Conservation (phyloP, 345 rosid genomes). For the Citrus hindsii region DNA sequence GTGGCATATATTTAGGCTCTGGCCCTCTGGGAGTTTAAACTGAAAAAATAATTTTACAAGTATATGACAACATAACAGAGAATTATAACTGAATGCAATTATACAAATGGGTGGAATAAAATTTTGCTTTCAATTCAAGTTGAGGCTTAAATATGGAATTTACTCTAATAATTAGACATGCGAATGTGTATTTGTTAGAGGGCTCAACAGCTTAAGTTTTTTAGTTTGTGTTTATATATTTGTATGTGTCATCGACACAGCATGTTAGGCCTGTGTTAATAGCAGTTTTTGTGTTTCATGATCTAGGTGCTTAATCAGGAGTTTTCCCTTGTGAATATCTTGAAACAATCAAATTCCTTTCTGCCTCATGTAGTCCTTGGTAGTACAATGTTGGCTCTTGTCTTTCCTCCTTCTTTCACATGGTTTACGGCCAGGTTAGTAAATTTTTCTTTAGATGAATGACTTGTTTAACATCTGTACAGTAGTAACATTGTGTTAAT, state of each 20-base stretch:
- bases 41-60: not conserved
- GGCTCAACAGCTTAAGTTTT: not conserved
- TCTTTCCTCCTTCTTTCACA: slow-evolving; percentile 89
- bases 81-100: not conserved
- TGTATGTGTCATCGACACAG: not conserved
- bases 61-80: not conserved
- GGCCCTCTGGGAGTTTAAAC: not conserved
- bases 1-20: not conserved
- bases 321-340: slow-evolving; percentile 42
- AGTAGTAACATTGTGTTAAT: not conserved
- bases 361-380: slow-evolving; percentile 88
- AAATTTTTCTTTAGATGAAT: not conserved
- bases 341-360: slow-evolving; percentile 71
- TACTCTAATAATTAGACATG: not conserved
- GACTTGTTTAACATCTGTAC: not conserved
- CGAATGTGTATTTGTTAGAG: not conserved
- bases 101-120: not conserved
- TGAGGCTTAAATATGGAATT: not conserved
- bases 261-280: not conserved
- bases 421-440: slow-evolving; percentile 89
- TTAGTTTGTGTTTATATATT: slow-evolving; percentile 9
- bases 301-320: slow-evolving; percentile 34
- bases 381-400: slow-evolving; percentile 83
- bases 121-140: not conserved
- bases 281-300: slow-evolving; percentile 5